Conservation (phyloP, 2,329 filamentous ascomycete genomes). For the Gaeumannomyces tritici region DNA sequence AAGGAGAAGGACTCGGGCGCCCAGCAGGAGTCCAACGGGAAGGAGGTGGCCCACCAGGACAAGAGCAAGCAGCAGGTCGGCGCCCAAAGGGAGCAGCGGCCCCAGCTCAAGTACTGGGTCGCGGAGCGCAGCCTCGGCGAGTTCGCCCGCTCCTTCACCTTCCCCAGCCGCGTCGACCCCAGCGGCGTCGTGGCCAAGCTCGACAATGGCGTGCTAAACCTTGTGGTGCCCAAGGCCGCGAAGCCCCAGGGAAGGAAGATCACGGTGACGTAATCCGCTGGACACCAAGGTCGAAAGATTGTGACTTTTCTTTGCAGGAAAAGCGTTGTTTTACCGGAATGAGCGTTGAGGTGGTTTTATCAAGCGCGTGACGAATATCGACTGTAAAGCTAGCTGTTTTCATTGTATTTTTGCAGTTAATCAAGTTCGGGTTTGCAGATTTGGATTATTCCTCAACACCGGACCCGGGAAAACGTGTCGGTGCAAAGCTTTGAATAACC, state of each 20-base stretch:
- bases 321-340: too few relatives aligned
- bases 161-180: slow-evolving; percentile 42
- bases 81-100: background rate
- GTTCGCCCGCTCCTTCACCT: slow-evolving; percentile 60
- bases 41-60: slow-evolving; percentile 16
- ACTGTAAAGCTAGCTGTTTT: too few relatives aligned
- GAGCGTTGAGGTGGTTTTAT: too few relatives aligned
- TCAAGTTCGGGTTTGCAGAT: too few relatives aligned
- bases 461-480: too few relatives aligned
- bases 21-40: slow-evolving; percentile 16
- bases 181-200: slow-evolving; percentile 28
- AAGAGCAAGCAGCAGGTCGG: slow-evolving; percentile 3
- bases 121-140: slow-evolving; percentile 56
- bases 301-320: background rate
- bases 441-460: too few relatives aligned
- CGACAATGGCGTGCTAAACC: slow-evolving; percentile 46
- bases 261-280: background rate
- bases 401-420: too few relatives aligned
- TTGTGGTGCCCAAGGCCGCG: slow-evolving; percentile 59
- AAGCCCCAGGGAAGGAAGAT: slow-evolving; percentile 24
- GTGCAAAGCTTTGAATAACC: too few relatives aligned
- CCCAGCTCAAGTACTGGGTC: slow-evolving; percentile 50
- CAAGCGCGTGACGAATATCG: too few relatives aligned
- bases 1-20: slow-evolving; percentile 27
- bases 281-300: background rate